Percentiles rank a stretch among this genome's conserved stretches.
Conservation (phyloP, 345 rosid genomes). For the Eucalyptus grandis region DNA sequence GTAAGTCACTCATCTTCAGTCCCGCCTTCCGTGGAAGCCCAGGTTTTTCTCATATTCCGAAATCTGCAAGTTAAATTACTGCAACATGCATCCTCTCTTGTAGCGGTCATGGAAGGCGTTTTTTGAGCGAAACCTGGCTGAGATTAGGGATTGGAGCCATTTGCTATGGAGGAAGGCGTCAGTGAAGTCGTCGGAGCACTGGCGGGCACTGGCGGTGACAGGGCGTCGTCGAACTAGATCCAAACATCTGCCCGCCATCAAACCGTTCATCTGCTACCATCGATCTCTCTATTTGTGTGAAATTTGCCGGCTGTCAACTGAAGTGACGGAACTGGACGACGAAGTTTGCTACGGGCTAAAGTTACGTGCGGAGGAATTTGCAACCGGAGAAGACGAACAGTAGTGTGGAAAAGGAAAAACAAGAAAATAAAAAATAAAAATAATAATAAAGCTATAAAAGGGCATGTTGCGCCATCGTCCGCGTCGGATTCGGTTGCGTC, state of each 20-base stretch:
- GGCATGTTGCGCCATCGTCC: background rate
- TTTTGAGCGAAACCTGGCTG: background rate
- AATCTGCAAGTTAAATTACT: background rate
- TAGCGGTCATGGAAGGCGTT: background rate
- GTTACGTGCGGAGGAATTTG: background rate
- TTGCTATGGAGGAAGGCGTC: background rate
- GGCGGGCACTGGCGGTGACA: background rate
- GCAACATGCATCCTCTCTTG: background rate
- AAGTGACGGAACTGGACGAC: background rate
- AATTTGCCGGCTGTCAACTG: background rate
- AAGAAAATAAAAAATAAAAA: too few relatives aligned
- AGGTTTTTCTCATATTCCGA: background rate
- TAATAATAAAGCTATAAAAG: background rate
- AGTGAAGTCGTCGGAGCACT: background rate
- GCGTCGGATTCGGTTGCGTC: accelerated
- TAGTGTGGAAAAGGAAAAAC: too few relatives aligned
- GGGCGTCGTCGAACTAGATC: background rate
- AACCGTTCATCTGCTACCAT: background rate
- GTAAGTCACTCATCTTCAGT: background rate
- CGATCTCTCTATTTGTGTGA: background rate
- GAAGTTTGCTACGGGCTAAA: background rate
- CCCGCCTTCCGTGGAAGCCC: background rate
- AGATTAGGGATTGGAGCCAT: too few relatives aligned
- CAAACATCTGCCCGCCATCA: background rate
- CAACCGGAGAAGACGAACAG: background rate